Base-by-base conservation (phyloP, 352 stramenopile genomes). In the Thalassiosira oceanica region DNA sequence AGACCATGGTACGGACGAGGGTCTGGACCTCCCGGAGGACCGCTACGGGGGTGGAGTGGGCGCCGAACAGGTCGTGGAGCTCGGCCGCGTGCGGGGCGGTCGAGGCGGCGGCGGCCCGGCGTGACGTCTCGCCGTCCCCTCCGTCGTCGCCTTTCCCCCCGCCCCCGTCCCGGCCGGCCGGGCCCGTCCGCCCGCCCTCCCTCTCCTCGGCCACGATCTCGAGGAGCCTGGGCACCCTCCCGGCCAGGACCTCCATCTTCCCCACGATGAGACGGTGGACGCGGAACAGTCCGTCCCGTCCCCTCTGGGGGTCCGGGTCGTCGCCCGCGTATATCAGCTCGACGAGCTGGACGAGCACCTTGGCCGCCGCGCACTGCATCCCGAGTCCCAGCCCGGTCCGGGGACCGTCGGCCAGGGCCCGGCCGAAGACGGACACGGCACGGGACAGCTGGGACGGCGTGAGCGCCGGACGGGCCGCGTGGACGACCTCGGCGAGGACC, bases 321-420 rank as follows among this genome's bases (percentile, higher is more conserved):
- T 94, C 90, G 74, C 98, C 98, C 65, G 97, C 95, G 50, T 94
- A 97, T 42, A 97, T 96, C 26, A 96, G 93, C 78, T 99, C 96
- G 8, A 98, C 93, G 0, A 99, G 78, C 74, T 98, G 98, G 2
- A 98, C 76, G 52, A 99, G 70, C 13, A 98, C 78, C 1, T 95
- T 90, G 27, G 98, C 97, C 4, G 93, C 95, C 10, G 94, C 98
- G 15, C 93, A 97, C 74, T 99, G 96, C 39, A 98, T 97, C 2
- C 87, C 94, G 31, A 98, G 92, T 2, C 95, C 94, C 15, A 44
- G 15, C 21, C 20, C 28, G 2, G 31, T 21, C 4, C 39, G 16
- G 16, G 29, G 35, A 26, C 53, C 41, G 26, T 27, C 28, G 54
- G 90, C 80, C 5, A 93, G 48, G 0, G 89, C 74, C 33, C 79